Evolutionary conservation across 2,329 filamentous ascomycete species (phyloP), one percentile per base, ranked within the genome.

Genomic region (Ramularia collo-cygni): DNA sequence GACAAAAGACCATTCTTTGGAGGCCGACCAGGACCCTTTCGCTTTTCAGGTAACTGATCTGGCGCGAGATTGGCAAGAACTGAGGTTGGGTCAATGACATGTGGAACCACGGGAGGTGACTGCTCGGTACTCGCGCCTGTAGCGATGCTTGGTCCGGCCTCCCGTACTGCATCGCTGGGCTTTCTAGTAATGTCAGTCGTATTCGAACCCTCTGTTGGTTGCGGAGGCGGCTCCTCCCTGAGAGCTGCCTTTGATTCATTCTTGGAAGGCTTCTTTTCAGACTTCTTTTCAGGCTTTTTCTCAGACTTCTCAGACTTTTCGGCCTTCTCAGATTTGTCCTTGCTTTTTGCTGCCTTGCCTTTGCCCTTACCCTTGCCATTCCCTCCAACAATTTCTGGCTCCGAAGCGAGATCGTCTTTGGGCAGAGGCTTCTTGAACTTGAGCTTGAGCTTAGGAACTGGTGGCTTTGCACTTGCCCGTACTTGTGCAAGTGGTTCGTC

Each of bases 1-100:
- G 84, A 89, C 77, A 88, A 85, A 57, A 87, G 75, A 18, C 85
- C 85, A 55, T 89, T 84, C 65, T 89, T 89, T 0, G 85, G 85
- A 14, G 85, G 85, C 38, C 85, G 70, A n/a, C 85, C 85, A 8
- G 85, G 85, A 10, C 85, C 85, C 51, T 84, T 79, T 47, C 83
- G 81, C 63, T 77, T 83, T 18, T 77, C 74, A 19, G 77, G 63
- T 4, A 70, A 63, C 30, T 63, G 53, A 28, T 56, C 57, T 4
- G 53, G 50, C 7, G 56, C 50, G 10, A 60, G 45, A 28, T 52
- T 54, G 27, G 53, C 55, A 28, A 62, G 48, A 12, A 56, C 52
- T 4, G 60, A 60, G 16, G 52, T 57, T 7, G 56, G 45, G 33
- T 58, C 51, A 19, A 58, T 47, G 12, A 42, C 42, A 28, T 44